Evolutionary conservation across 2,329 filamentous ascomycete genomes (phyloP).

Genomic region (Periconia sp.): DNA sequence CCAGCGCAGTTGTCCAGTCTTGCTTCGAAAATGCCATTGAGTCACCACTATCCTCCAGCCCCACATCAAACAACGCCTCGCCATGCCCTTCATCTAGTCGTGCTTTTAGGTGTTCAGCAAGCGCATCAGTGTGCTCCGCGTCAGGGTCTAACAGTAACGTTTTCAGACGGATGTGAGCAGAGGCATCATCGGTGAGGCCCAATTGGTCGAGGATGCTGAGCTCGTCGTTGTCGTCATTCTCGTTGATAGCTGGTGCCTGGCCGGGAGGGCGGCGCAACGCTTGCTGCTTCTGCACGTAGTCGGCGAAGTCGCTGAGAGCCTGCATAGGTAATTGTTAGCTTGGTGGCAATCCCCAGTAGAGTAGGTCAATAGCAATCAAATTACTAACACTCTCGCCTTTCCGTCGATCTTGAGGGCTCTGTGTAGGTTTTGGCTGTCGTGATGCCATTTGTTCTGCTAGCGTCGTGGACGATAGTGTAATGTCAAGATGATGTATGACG

Average conservation of each 20-base stretch:
- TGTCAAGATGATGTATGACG: background rate
- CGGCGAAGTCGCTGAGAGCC: conserved; percentile 93
- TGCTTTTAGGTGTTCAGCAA: conserved; percentile 66
- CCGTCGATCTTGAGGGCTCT: conserved; percentile 73
- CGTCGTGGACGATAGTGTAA: background rate
- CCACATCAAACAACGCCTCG: conserved; percentile 88
- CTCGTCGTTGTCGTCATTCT: conserved; percentile 74
- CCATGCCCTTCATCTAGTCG: conserved; percentile 82
- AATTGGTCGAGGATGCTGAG: conserved; percentile 85
- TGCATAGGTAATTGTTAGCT: conserved; percentile 27
- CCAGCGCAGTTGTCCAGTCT: conserved; percentile 75
- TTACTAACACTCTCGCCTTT: conserved; percentile 78
- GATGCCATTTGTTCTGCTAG: conserved; percentile 30
- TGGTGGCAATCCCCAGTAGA: background rate
- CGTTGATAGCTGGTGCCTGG: conserved; percentile 29
- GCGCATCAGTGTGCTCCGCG: conserved; percentile 62
- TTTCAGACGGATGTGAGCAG: conserved; percentile 66
- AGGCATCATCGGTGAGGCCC: conserved; percentile 69
- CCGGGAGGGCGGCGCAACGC: conserved; percentile 59
- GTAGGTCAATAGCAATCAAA: background rate
- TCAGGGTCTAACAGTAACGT: conserved; percentile 66
- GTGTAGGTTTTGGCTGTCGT: conserved; percentile 48
- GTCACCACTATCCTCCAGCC: conserved; percentile 86
- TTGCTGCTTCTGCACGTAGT: conserved; percentile 96
- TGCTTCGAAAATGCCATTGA: conserved; percentile 73